A percentile compares a stretch with the other conserved stretches of the same genome.
These are phyloP conservation scores for Fimicolochytrium jonesii DNA, from an alignment of 192 early-diverging fungal species.

Conservation along the genomic window DNA sequence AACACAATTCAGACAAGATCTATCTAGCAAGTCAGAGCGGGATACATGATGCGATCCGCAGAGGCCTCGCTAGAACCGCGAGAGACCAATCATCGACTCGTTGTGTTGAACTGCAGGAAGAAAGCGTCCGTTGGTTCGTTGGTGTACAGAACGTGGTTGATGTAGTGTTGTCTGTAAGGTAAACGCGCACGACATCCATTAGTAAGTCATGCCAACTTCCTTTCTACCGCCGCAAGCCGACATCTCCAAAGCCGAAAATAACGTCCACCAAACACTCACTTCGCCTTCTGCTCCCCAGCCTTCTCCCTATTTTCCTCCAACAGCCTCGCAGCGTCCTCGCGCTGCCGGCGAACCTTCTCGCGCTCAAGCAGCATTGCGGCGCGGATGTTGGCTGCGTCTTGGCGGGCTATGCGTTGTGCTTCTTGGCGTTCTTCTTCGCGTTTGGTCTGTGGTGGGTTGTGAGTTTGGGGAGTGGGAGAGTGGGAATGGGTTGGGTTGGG, in stretches of 20 bases:
- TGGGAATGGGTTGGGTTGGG: no score
- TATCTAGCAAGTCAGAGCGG: no score
- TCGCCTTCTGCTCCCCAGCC: slow-evolving; percentile 36
- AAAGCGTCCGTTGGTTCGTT: slow-evolving; percentile 47
- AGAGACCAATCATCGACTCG: no score
- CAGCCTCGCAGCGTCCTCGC: slow-evolving; percentile 31
- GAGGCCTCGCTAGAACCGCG: no score
- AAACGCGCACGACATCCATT: neutral
- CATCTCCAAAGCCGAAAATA: neutral
- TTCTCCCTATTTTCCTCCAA: slow-evolving; percentile 36
- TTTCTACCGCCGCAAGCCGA: neutral
- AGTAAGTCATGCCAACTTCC: neutral
- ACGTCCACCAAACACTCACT: slow-evolving; percentile 22
- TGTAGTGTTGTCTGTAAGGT: slow-evolving; percentile 34
- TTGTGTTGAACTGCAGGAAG: slow-evolving; percentile 57
- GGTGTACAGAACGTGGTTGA: slow-evolving; percentile 51
- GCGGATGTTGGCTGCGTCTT: slow-evolving; percentile 36
- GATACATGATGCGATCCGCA: no score
- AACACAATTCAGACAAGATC: no score
- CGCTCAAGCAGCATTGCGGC: slow-evolving; percentile 41
- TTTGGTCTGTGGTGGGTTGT: neutral
- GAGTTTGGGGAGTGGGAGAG: no score
- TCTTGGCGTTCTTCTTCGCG: slow-evolving; percentile 25
- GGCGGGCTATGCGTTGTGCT: slow-evolving; percentile 31
- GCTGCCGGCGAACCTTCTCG: slow-evolving; percentile 30